Conservation (phyloP, 2,329 filamentous ascomycete genomes). For the Gremmenia infestans region DNA sequence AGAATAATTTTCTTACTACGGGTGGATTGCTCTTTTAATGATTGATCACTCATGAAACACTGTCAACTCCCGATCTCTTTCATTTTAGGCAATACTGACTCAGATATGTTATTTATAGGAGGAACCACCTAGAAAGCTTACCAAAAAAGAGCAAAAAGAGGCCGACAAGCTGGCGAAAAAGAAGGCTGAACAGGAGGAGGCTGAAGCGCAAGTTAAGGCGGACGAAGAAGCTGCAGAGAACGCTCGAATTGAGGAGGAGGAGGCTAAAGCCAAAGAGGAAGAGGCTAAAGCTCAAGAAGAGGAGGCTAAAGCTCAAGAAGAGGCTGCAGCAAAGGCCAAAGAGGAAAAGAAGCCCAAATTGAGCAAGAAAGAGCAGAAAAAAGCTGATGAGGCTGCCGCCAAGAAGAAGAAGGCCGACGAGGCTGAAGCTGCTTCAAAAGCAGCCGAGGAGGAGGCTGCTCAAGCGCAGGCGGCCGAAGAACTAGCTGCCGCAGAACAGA, state of each 20-base stretch:
- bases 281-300: conserved; percentile 31
- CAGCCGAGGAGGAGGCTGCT: conserved; percentile 33
- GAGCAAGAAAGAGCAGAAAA: conserved; percentile 46
- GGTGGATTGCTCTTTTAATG: too few relatives aligned
- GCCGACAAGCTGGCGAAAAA: conserved; percentile 33
- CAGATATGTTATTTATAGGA: conserved; percentile 21
- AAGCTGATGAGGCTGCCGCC: conserved; percentile 35
- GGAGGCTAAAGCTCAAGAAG: conserved; percentile 32
- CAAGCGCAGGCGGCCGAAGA: conserved; percentile 37
- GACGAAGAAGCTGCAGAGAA: conserved; percentile 27
- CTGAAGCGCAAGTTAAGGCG: conserved; percentile 36
- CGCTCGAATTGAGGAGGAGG: too few relatives aligned
- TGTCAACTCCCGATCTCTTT: too few relatives aligned
- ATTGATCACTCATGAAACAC: too few relatives aligned
- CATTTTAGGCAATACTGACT: too few relatives aligned
- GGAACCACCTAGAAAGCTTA: conserved; percentile 37
- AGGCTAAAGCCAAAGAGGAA: conserved; percentile 27
- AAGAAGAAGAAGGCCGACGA: conserved; percentile 43
- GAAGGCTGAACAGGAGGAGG: conserved; percentile 30
- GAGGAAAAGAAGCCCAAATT: conserved; percentile 33
- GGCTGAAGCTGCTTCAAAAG: conserved; percentile 25
- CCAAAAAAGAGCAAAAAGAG: conserved; percentile 47
- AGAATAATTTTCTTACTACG: too few relatives aligned
- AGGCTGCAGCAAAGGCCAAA: conserved; percentile 30
- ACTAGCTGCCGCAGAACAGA: conserved; percentile 31